These are phyloP conservation scores for Acanthamoeba royreba DNA, from an alignment of 208 protist genomes.

Conservation along the genomic window DNA sequence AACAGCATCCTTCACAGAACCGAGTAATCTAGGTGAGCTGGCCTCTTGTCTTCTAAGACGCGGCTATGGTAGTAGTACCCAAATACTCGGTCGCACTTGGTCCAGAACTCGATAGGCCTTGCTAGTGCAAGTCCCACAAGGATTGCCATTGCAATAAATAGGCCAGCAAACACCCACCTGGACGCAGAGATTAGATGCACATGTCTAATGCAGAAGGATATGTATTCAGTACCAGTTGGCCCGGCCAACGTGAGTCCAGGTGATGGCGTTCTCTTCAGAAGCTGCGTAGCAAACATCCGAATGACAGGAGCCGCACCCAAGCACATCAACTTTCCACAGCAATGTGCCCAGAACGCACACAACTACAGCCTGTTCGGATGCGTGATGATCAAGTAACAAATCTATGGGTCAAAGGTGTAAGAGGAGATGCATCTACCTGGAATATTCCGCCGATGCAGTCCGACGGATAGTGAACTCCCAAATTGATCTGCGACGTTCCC, in stretches of 20 bases:
- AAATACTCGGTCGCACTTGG: slow-evolving; percentile 67
- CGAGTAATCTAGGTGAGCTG: not conserved
- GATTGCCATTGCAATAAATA: not conserved
- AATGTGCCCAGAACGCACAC: slow-evolving; percentile 49
- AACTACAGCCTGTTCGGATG: not conserved
- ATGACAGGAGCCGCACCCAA: slow-evolving; percentile 51
- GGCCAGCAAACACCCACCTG: slow-evolving; percentile 20
- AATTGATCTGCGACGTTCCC: slow-evolving; percentile 53
- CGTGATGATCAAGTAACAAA: not conserved
- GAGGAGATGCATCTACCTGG: not conserved
- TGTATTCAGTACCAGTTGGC: not conserved
- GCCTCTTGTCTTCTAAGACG: not conserved
- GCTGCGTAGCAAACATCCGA: slow-evolving; percentile 45
- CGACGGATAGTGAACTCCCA: slow-evolving; percentile 66
- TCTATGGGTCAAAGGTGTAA: not conserved
- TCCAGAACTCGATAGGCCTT: slow-evolving; percentile 67
- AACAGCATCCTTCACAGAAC: slow-evolving; percentile 21
- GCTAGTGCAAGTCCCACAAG: slow-evolving; percentile 42
- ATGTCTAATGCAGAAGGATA: not conserved
- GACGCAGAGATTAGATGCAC: not conserved
- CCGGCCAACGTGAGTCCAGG: not conserved
- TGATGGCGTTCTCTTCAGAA: not conserved
- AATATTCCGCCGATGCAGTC: slow-evolving; percentile 59
- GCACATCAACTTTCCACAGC: slow-evolving; percentile 8
- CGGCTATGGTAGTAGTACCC: slow-evolving; percentile 1